Percentiles rank a stretch among this genome's conserved stretches.
Conservation (phyloP, 202 grass and related monocot genomes). For the Setaria italica region DNA sequence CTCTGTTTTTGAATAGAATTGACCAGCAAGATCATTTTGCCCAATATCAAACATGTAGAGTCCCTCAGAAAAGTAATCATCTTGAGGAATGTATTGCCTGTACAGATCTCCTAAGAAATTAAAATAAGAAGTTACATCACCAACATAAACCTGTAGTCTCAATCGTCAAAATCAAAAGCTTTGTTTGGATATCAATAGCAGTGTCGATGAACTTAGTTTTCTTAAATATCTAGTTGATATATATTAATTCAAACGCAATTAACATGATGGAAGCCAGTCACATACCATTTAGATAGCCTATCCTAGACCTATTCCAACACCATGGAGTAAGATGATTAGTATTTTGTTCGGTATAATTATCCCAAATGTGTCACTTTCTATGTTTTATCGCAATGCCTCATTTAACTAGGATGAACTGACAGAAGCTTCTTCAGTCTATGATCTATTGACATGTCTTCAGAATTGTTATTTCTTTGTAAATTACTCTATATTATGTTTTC, state of each 20-base stretch:
- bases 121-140: constrained; percentile 28
- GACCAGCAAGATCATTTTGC: constrained; percentile 95
- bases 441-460: background rate
- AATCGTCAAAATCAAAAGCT: constrained; percentile 25
- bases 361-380: constrained; percentile 5
- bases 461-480: constrained; percentile 3
- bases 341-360: constrained; percentile 1
- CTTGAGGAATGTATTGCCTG: constrained; percentile 75
- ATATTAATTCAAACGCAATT: constrained; percentile 7
- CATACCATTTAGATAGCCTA: constrained; percentile 14
- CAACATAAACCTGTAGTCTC: constrained; percentile 4
- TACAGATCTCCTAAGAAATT: constrained; percentile 65
- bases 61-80: constrained; percentile 74
- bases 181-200: constrained; percentile 11
- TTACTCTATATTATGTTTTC: constrained; percentile 12
- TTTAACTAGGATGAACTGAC: background rate
- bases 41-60: constrained; percentile 99
- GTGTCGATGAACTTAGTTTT: background rate
- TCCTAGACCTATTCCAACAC: constrained; percentile 20
- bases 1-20: constrained; percentile 90
- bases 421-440: background rate
- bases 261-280: background rate
- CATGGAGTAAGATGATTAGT: background rate
- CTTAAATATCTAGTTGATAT: background rate
- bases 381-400: background rate